Conservation (phyloP, 2,329 filamentous ascomycete species). For the Phaeosphaeriaceae sp. region DNA sequence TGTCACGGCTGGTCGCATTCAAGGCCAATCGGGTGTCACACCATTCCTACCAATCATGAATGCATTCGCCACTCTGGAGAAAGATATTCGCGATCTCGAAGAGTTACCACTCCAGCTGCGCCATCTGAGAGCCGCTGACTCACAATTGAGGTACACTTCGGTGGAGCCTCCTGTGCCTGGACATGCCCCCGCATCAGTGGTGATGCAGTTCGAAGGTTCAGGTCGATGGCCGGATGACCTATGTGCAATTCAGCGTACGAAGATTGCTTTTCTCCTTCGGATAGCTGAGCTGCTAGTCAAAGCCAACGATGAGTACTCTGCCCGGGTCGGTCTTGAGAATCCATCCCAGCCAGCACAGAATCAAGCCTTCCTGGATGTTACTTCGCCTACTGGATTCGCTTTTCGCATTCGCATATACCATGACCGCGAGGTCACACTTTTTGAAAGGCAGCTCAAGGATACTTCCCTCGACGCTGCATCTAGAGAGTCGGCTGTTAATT, state of each 20-base stretch:
- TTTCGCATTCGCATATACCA: constrained; percentile 90
- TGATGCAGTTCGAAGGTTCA: constrained; percentile 92
- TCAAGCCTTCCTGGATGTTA: constrained; percentile 80
- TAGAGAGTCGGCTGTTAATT: constrained; percentile 72
- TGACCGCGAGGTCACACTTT: constrained; percentile 81
- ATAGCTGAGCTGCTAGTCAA: constrained; percentile 76
- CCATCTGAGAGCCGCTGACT: constrained; percentile 75
- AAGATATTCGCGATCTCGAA: constrained; percentile 77
- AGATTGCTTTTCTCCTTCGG: constrained; percentile 82
- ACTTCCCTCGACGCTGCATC: constrained; percentile 69
- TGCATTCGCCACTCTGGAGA: constrained; percentile 76
- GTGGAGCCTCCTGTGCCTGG: constrained; percentile 60
- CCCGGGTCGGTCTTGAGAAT: constrained; percentile 83
- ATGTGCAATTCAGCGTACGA: constrained; percentile 88
- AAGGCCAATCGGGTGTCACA: constrained; percentile 50
- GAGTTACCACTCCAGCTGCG: constrained; percentile 87
- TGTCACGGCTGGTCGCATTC: constrained; percentile 46
- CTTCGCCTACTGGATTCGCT: constrained; percentile 72
- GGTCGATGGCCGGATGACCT: constrained; percentile 93
- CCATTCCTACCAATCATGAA: constrained; percentile 73
- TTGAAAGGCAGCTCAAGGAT: constrained; percentile 80
- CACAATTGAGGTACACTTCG: constrained; percentile 77
- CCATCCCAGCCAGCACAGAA: constrained; percentile 73
- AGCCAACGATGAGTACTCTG: constrained; percentile 65
- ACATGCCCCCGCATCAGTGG: constrained; percentile 71